Conservation (phyloP, 345 rosid species). For the Fremontodendron californicum region DNA sequence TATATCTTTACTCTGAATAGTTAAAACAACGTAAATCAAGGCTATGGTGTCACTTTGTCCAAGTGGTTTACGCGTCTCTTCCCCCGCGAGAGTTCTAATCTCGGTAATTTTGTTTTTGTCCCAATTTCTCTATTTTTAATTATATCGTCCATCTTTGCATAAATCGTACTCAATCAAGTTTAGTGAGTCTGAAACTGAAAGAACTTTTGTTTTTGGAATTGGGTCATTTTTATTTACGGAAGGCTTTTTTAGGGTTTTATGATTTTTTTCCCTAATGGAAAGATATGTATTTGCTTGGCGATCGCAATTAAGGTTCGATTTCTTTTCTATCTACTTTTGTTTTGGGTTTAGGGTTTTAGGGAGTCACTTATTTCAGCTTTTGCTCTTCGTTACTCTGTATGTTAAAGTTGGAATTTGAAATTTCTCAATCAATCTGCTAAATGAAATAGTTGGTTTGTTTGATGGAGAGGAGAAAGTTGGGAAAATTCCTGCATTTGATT, state of each 20-base stretch:
- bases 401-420: background rate
- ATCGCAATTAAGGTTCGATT: slow-evolving; percentile 7
- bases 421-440: background rate
- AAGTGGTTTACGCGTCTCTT: too few species aligned
- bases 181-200: background rate
- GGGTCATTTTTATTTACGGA: background rate
- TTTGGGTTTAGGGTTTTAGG: background rate
- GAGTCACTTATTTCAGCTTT: background rate
- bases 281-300: background rate
- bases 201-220: background rate
- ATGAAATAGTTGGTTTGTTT: background rate
- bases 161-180: background rate
- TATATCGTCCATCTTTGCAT: background rate
- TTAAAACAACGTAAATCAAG: too few species aligned
- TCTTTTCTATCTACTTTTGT: background rate
- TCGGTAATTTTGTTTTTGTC: background rate
- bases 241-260: background rate
- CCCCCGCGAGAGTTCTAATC: background rate
- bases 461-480: background rate
- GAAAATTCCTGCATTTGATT: background rate
- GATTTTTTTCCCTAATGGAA: background rate
- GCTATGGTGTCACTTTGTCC: too few species aligned
- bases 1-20: too few species aligned
- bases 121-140: background rate
- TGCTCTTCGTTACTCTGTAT: background rate